These are phyloP conservation scores for Alternaria tenuissima DNA, from an alignment of 2,329 filamentous ascomycete species.

Conservation along the genomic window DNA sequence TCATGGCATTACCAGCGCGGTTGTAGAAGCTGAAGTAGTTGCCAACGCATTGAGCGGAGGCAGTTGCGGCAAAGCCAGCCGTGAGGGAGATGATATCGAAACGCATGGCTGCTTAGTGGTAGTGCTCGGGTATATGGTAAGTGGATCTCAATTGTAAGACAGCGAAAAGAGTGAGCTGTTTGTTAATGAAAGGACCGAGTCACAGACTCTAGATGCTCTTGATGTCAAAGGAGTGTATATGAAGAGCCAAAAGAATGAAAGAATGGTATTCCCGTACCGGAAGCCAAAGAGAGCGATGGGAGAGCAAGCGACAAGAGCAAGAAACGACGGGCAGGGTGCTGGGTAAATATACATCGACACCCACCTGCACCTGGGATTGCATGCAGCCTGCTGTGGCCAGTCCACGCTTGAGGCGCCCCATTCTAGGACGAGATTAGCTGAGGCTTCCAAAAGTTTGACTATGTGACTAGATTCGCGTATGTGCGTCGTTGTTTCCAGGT, in stretches of 20 bases:
- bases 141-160: constrained; percentile 14
- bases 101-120: constrained; percentile 35
- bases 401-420: constrained; percentile 21
- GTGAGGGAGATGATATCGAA: constrained; percentile 37
- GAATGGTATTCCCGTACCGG: constrained; percentile 46
- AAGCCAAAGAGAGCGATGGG: constrained; percentile 15
- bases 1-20: constrained; percentile 43
- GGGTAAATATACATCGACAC: constrained; percentile 34
- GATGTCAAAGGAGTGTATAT: constrained; percentile 37
- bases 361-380: constrained; percentile 22
- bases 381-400: constrained; percentile 25
- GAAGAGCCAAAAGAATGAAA: constrained; percentile 36
- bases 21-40: constrained; percentile 53
- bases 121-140: constrained; percentile 13
- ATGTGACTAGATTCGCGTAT: constrained; percentile 23
- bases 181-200: constrained; percentile 41
- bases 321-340: constrained; percentile 24
- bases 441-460: constrained; percentile 17
- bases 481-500: constrained; percentile 22
- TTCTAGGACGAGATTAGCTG: constrained; percentile 21
- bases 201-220: constrained; percentile 40
- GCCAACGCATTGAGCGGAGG: constrained; percentile 46
- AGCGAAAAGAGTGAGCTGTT: constrained; percentile 34
- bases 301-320: constrained; percentile 25
- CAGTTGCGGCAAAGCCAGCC: constrained; percentile 42